Conservation (phyloP, 345 rosid genomes). For the Fremontodendron californicum region DNA sequence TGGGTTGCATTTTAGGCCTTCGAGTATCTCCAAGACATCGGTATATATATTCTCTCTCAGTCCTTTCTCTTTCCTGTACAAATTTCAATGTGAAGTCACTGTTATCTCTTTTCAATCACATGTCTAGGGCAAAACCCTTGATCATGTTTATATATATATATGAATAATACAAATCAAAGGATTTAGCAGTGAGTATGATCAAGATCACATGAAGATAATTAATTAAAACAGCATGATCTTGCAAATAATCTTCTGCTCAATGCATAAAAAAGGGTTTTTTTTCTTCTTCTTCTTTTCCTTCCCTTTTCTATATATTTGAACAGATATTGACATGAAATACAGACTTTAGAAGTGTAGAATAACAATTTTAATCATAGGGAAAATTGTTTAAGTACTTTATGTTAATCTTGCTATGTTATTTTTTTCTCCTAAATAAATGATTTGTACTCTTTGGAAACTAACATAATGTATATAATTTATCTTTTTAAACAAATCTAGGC, state of each 20-base stretch:
- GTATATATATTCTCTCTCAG: conserved; percentile 22
- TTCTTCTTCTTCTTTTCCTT: not conserved
- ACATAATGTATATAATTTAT: not conserved
- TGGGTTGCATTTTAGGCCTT: conserved; percentile 61
- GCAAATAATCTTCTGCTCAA: not conserved
- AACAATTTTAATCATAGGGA: not conserved
- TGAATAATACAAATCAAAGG: not conserved
- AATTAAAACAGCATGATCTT: not conserved
- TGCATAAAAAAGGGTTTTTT: not conserved
- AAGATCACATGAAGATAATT: not conserved
- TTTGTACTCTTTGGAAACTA: not conserved
- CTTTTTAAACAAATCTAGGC: conserved; percentile 20
- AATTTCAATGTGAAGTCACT: not conserved
- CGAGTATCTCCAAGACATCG: conserved; percentile 54
- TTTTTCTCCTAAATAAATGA: not conserved
- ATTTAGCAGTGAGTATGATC: not conserved
- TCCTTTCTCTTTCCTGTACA: conserved; percentile 1
- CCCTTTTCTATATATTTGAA: not conserved
- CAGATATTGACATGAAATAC: not conserved
- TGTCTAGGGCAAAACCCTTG: not conserved
- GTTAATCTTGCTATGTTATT: not conserved
- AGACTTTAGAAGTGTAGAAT: not conserved
- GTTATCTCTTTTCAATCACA: not conserved
- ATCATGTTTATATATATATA: not conserved
- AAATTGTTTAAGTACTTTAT: not conserved